These are phyloP conservation scores for Tolypocladium tropicale DNA, from an alignment of 2,329 filamentous ascomycete genomes.

Conservation along the genomic window DNA sequence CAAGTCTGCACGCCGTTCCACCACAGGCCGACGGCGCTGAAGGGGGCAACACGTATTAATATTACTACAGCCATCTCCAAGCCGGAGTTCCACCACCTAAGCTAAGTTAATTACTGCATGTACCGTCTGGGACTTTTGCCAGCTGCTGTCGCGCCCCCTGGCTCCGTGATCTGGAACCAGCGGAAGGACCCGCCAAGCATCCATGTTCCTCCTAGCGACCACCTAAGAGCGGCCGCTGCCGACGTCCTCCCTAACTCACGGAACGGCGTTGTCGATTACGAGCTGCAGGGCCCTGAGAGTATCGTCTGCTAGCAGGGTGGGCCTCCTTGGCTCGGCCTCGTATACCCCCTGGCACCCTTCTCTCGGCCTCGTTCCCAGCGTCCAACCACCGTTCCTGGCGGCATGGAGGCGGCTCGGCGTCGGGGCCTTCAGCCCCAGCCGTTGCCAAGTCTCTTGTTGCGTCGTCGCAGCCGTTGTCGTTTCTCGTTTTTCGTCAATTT, in stretches of 20 bases:
- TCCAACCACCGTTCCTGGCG: not conserved
- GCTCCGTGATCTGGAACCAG: not conserved
- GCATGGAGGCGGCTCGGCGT: not conserved
- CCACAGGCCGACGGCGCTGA: not conserved
- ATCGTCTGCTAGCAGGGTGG: not conserved
- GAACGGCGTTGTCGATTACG: not conserved
- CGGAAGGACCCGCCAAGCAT: not conserved
- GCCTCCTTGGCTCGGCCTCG: not conserved
- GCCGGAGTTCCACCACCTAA: not conserved
- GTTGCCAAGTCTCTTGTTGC: not conserved
- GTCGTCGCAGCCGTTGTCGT: not conserved
- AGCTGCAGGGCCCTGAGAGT: not conserved
- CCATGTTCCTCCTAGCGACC: not conserved
- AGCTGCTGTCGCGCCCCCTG: not conserved
- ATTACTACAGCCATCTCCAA: no score
- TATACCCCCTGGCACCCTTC: not conserved
- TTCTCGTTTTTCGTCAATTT: not conserved
- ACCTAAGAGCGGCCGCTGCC: not conserved
- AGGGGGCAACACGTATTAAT: no score
- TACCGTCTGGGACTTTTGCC: no score
- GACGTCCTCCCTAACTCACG: not conserved
- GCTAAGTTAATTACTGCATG: no score
- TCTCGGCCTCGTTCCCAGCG: not conserved
- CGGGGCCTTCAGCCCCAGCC: not conserved
- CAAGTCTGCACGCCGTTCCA: not conserved